Evolutionary conservation across 2,329 filamentous ascomycete genomes (phyloP).

Genomic region (Apiospora kogelbergensis): DNA sequence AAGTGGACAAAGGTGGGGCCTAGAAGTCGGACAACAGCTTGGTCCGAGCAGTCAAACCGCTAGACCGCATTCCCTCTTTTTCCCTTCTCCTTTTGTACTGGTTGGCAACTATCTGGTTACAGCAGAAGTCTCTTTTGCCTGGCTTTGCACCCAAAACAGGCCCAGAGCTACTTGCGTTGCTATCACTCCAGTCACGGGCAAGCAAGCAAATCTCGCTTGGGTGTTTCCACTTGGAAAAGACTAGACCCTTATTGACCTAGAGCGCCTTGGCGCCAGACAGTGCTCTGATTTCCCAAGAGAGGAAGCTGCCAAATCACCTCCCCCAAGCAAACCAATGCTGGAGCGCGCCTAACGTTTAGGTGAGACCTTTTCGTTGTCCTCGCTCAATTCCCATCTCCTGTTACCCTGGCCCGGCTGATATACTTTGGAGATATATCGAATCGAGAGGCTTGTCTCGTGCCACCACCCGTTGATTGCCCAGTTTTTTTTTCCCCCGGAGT

Average conservation of each 20-base stretch:
- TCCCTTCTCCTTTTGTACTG: background rate
- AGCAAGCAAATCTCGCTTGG: conserved; percentile 5
- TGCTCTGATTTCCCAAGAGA: conserved; percentile 2
- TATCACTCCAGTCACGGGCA: background rate
- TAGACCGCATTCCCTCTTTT: background rate
- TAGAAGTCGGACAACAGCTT: background rate
- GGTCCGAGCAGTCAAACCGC: background rate
- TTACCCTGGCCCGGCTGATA: conserved; percentile 17
- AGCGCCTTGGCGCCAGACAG: background rate
- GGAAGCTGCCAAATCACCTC: conserved; percentile 12
- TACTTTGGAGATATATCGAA: conserved; percentile 21
- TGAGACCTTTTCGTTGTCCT: conserved; percentile 23
- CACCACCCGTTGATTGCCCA: conserved; percentile 19
- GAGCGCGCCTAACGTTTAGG: conserved; percentile 26
- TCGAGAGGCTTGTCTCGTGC: conserved; percentile 26
- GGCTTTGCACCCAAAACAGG: background rate
- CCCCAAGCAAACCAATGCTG: conserved; percentile 15
- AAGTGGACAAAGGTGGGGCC: background rate
- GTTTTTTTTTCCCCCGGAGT: conserved; percentile 15
- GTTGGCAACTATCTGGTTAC: background rate
- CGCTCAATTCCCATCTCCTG: conserved; percentile 17
- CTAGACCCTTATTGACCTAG: background rate
- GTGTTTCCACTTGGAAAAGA: background rate
- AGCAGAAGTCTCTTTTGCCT: background rate
- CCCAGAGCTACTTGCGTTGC: background rate